Evolutionary conservation across 2,329 filamentous ascomycete genomes (phyloP), one percentile per base, ranked within the genome.

Genomic region (Neoscytalidium dimidiatum): DNA sequence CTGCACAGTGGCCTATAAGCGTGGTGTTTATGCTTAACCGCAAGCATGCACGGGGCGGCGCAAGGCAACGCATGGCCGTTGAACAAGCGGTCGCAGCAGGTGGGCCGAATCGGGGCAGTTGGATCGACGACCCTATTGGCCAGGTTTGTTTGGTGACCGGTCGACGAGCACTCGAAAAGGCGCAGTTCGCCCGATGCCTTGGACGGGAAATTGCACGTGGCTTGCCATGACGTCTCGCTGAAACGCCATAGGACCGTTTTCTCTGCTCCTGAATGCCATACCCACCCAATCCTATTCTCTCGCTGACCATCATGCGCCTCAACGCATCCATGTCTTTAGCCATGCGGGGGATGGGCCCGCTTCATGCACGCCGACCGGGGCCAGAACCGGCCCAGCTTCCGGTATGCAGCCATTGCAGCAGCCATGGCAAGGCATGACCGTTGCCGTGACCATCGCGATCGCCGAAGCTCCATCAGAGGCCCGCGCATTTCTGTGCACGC

Each of bases 131-230:
- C 38, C 52, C 52, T 19, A 57, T 57, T 57, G 52, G 52, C 52
- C 35, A 28, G 23, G 7, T 19, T 57, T 43, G 52, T 57, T 31
- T n/a, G n/a, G n/a, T 43, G 17, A n/a, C 23, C 17, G 14, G 52
- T 57, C 46, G 13, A n/a, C 3, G 11, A 28, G 46, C 6, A 26
- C 13, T 28, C 52, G 21, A 57, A 41, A 43, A 31, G 29, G 41
- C 38, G 56, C 56, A 58, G 19, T 46, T 46, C 19, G 56, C 26
- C 52, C 56, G 56, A 29, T 58, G 56, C 56, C 56, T 58, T 58
- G 56, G 56, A 58, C 56, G 56, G 56, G 56, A 58, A 38, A 58
- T 58, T 58, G 56, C 56, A 58, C 56, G 56, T 58, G 56, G 56
- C 56, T 44, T 46, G 26, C 31, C 14, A 58, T 58, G 56, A 58